Evolutionary conservation across 2,329 filamentous ascomycete genomes (phyloP).

Genomic region (Tolypocladium cylindrosporum): DNA sequence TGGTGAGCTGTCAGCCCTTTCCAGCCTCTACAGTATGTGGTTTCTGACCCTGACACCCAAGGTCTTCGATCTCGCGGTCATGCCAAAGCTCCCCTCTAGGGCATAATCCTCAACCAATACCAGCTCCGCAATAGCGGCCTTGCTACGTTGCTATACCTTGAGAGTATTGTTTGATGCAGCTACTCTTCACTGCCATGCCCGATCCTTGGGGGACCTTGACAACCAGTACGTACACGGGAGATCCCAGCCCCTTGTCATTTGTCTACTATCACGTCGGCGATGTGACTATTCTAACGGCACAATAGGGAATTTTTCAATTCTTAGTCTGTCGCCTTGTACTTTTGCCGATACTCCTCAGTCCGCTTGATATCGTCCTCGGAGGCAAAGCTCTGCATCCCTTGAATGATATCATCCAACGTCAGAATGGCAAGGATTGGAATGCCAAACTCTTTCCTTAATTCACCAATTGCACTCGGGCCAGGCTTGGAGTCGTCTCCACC

Average conservation of each 20-base stretch:
- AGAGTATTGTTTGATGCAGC: too few species aligned
- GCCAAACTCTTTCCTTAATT: conserved; percentile 71
- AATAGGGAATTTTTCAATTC: neutral
- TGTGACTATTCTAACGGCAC: neutral
- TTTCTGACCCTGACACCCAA: too few species aligned
- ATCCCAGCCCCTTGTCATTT: neutral
- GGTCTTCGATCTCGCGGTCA: too few species aligned
- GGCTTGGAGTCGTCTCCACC: conserved; percentile 57
- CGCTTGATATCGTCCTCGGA: conserved; percentile 52
- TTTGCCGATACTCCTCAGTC: conserved; percentile 63
- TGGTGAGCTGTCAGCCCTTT: too few species aligned
- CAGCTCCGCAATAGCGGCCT: too few species aligned
- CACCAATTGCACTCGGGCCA: conserved; percentile 72
- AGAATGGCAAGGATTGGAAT: conserved; percentile 79
- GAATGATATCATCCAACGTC: conserved; percentile 74
- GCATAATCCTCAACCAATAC: too few species aligned
- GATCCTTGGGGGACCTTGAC: neutral
- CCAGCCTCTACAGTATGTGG: too few species aligned
- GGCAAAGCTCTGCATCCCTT: conserved; percentile 52
- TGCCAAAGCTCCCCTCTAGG: too few species aligned
- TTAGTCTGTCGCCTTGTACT: conserved; percentile 52
- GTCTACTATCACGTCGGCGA: neutral
- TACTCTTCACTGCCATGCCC: too few species aligned
- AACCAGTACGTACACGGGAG: neutral
- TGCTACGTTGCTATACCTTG: too few species aligned